Conservation (phyloP, 2,329 filamentous ascomycete species). For the Aspergillus aculeatinus region DNA sequence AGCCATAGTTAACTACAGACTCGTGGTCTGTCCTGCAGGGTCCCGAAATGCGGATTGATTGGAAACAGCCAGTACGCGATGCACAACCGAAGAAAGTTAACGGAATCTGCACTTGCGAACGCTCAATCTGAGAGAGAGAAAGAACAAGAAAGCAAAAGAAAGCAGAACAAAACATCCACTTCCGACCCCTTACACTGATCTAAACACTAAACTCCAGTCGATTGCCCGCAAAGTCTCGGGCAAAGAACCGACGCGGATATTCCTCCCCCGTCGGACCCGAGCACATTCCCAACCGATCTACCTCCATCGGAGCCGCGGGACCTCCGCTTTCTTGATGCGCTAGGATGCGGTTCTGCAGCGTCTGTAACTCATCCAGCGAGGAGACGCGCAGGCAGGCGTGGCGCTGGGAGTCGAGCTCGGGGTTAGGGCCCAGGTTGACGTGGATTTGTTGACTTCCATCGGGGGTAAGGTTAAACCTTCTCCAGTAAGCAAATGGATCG, state of each 20-base stretch:
- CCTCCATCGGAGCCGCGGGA: constrained; percentile 52
- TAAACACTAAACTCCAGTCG: constrained; percentile 54
- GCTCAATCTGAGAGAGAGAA: constrained; percentile 2
- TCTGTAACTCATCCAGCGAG: constrained; percentile 48
- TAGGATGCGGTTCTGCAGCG: constrained; percentile 52
- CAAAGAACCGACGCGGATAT: constrained; percentile 63
- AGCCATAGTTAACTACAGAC: too few relatives aligned
- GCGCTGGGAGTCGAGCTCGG: constrained; percentile 42
- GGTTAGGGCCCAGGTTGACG: constrained; percentile 48
- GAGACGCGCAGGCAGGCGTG: constrained; percentile 61
- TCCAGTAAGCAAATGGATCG: neutral
- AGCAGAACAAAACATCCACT: neutral
- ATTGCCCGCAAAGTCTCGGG: constrained; percentile 58
- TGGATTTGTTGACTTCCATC: constrained; percentile 57
- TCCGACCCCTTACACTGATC: neutral
- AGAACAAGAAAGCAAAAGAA: neutral
- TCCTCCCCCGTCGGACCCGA: constrained; percentile 53
- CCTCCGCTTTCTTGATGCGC: constrained; percentile 53
- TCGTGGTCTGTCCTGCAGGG: too few relatives aligned
- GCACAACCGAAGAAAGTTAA: too few relatives aligned
- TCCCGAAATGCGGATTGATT: too few relatives aligned
- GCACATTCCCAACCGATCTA: constrained; percentile 53
- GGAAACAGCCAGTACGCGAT: too few relatives aligned
- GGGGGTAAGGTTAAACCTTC: constrained; percentile 56
- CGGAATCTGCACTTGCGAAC: too few relatives aligned